Evolutionary conservation across 1,139 yeast genomes (phyloP).

Genomic region (Hemisphaericaspora lyxosophila): DNA sequence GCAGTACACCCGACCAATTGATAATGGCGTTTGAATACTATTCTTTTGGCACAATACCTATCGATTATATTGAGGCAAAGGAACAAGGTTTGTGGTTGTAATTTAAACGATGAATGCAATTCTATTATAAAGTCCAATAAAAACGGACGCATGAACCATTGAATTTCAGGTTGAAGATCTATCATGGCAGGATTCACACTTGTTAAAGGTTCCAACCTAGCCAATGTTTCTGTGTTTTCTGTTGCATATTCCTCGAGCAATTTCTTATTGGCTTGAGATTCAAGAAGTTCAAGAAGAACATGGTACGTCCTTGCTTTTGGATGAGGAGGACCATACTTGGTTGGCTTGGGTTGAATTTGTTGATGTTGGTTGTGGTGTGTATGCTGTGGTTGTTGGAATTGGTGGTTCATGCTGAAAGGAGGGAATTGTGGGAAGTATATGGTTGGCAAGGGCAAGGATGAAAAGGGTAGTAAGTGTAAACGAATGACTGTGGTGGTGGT

Average conservation of each 20-base stretch:
- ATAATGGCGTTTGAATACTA: constrained; percentile 89
- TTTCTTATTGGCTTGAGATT: constrained; percentile 43
- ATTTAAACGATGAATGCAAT: constrained; percentile 71
- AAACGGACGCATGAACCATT: constrained; percentile 91
- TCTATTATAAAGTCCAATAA: constrained; percentile 81
- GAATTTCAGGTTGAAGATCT: constrained; percentile 86
- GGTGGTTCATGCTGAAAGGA: constrained; percentile 2
- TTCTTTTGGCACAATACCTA: constrained; percentile 85
- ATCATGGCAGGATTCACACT: constrained; percentile 66
- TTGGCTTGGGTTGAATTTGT: neutral
- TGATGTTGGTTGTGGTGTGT: neutral
- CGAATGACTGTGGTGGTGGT: no score
- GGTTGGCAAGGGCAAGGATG: neutral
- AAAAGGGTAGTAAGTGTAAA: neutral
- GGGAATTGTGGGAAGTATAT: neutral
- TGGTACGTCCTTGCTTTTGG: constrained; percentile 41
- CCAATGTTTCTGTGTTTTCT: constrained; percentile 31
- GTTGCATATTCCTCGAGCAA: constrained; percentile 42
- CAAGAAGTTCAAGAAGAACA: constrained; percentile 46
- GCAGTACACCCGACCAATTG: constrained; percentile 93
- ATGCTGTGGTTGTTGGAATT: neutral
- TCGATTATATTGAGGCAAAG: constrained; percentile 81
- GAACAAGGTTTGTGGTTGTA: constrained; percentile 78
- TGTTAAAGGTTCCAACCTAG: constrained; percentile 27
- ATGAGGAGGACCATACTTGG: constrained; percentile 47